A percentile compares a stretch with the other conserved stretches of the same genome.
phyloP scores from a whole-genome alignment of 805 yeast species.

The Barnettozyma salicaria region DNA sequence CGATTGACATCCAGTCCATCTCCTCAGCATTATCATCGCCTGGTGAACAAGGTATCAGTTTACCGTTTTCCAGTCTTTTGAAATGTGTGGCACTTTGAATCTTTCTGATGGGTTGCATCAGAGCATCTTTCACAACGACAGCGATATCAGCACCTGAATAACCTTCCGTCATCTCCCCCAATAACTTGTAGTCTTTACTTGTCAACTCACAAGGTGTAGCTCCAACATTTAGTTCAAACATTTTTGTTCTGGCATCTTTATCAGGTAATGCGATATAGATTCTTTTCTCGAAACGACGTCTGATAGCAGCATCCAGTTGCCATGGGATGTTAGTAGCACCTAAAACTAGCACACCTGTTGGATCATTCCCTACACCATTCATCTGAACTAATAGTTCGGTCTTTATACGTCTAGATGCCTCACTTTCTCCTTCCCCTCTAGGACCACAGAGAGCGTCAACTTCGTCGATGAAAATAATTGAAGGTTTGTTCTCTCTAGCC shows the following conservation, averaged over 20 bases:
- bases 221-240: slow-evolving; percentile 94
- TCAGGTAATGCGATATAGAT: slow-evolving; percentile 95
- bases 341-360: slow-evolving; percentile 84
- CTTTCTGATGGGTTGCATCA: slow-evolving; percentile 96
- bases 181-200: slow-evolving; percentile 62
- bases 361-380: slow-evolving; percentile 98
- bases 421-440: slow-evolving; percentile 96
- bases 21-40: slow-evolving; percentile 87
- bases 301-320: slow-evolving; percentile 96
- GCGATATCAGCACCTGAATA: slow-evolving; percentile 97
- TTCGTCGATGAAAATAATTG: slow-evolving; percentile 95
- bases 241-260: slow-evolving; percentile 80
- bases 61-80: slow-evolving; percentile 47
- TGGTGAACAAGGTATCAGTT: slow-evolving; percentile 91
- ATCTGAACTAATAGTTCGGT: slow-evolving; percentile 94
- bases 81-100: slow-evolving; percentile 96
- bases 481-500: slow-evolving; percentile 96
- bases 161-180: slow-evolving; percentile 94
- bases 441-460: slow-evolving; percentile 98
- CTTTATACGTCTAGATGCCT: slow-evolving; percentile 92
- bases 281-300: slow-evolving; percentile 93
- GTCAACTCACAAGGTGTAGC: slow-evolving; percentile 77
- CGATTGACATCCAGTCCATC: slow-evolving; percentile 90
- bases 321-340: slow-evolving; percentile 99
- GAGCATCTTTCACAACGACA: slow-evolving; percentile 92